Percentiles rank a stretch among this genome's conserved stretches.
phyloP scores from a whole-genome alignment of 108 stramenopile genomes.

The Cylindrotheca closterium region DNA sequence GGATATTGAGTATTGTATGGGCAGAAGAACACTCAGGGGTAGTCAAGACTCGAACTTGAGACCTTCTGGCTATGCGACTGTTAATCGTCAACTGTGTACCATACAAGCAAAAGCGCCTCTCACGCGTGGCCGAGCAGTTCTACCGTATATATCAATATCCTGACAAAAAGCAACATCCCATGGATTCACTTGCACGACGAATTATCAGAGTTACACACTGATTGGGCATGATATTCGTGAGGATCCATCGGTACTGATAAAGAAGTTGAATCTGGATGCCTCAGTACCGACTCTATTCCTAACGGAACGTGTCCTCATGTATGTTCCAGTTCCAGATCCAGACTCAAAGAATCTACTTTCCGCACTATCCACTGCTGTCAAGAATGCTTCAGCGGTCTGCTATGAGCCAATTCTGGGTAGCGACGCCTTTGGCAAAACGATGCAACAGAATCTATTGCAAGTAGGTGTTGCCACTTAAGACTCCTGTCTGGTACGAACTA shows the following conservation, averaged over 20 bases:
- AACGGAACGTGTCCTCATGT: conserved; percentile 83
- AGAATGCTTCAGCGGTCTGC: conserved; percentile 26
- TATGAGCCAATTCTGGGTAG: conserved; percentile 74
- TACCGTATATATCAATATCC: too few species aligned
- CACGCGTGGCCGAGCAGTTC: too few species aligned
- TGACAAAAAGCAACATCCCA: too few species aligned
- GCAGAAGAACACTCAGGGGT: too few species aligned
- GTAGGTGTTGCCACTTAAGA: conserved; percentile 50
- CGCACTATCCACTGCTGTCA: conserved; percentile 4
- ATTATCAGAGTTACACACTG: too few species aligned
- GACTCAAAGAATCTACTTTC: conserved; percentile 34
- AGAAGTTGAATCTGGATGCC: conserved; percentile 42
- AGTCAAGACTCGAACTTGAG: too few species aligned
- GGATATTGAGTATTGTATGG: too few species aligned
- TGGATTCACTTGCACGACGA: too few species aligned
- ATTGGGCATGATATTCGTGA: conserved; percentile 61
- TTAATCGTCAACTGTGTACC: too few species aligned
- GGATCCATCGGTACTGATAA: conserved; percentile 41
- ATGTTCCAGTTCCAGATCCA: conserved; percentile 62
- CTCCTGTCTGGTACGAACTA: conserved; percentile 50
- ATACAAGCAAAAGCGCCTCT: too few species aligned
- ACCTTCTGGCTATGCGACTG: too few species aligned
- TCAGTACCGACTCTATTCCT: conserved; percentile 71
- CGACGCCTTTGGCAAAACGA: conserved; percentile 73
- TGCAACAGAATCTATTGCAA: conserved; percentile 69